Evolutionary conservation across 2,329 filamentous ascomycete genomes (phyloP).

Genomic region (Tolypocladium tropicale): DNA sequence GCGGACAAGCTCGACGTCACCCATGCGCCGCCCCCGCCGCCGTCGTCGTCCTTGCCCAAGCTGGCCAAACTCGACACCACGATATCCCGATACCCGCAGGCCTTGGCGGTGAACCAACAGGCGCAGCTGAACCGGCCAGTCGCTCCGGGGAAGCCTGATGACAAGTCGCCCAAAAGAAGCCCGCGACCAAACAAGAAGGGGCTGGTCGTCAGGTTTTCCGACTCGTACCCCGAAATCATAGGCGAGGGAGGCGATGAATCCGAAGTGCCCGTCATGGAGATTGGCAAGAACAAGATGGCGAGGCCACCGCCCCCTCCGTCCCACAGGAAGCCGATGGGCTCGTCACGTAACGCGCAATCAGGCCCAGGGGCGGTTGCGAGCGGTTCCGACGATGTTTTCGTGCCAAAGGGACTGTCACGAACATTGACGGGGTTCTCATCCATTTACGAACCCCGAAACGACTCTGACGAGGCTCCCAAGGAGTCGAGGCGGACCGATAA

Average conservation of each 20-base stretch:
- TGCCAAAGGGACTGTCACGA: constrained; percentile 42
- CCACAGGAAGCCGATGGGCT: constrained; percentile 7
- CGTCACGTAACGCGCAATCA: constrained; percentile 2
- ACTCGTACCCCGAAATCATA: constrained; percentile 68
- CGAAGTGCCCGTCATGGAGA: constrained; percentile 59
- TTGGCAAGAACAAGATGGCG: constrained; percentile 47
- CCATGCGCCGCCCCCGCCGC: constrained; percentile 36
- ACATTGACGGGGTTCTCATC: constrained; percentile 46
- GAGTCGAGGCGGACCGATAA: neutral
- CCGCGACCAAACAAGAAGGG: constrained; percentile 50
- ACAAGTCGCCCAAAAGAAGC: constrained; percentile 32
- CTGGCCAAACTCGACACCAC: constrained; percentile 47
- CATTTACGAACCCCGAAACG: constrained; percentile 15
- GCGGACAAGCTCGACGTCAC: constrained; percentile 44
- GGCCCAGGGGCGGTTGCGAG: constrained; percentile 3
- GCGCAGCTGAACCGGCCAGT: constrained; percentile 34
- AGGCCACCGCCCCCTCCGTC: constrained; percentile 22
- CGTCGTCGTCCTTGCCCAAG: constrained; percentile 31
- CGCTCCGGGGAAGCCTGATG: constrained; percentile 25
- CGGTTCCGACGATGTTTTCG: constrained; percentile 31
- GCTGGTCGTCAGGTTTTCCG: constrained; percentile 63
- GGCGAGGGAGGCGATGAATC: constrained; percentile 88
- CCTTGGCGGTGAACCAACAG: constrained; percentile 33
- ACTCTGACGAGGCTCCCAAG: neutral
- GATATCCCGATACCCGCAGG: constrained; percentile 45